These are phyloP conservation scores for Ceratocystis albifundus DNA, from an alignment of 2,329 filamentous ascomycete species.

Conservation along the genomic window DNA sequence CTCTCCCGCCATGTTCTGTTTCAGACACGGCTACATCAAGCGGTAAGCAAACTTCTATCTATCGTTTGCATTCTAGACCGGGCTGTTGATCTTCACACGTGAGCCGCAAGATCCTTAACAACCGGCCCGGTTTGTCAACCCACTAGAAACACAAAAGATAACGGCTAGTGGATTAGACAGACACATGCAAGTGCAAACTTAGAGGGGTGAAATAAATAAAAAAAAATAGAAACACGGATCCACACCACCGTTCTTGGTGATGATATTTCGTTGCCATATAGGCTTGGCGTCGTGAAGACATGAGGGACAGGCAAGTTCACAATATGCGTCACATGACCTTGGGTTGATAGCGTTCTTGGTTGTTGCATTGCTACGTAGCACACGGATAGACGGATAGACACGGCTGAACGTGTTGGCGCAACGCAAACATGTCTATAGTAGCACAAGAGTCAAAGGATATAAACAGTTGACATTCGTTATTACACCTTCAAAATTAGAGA, in stretches of 20 bases:
- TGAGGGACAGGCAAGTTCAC: background rate
- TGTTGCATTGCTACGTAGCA: background rate
- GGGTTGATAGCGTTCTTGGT: background rate
- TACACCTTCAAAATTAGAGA: background rate
- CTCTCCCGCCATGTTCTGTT: background rate
- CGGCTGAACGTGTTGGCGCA: background rate
- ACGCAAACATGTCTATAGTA: background rate
- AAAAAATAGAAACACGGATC: background rate
- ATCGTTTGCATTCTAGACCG: background rate
- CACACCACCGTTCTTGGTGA: background rate
- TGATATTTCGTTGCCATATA: background rate
- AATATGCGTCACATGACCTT: background rate
- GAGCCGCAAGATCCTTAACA: conserved; percentile 1
- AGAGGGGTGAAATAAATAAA: background rate
- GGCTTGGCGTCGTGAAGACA: background rate
- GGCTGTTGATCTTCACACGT: background rate
- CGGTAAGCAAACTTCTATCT: background rate
- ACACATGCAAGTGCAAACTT: background rate
- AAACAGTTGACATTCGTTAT: background rate
- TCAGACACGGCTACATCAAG: background rate
- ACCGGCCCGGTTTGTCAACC: conserved; percentile 1
- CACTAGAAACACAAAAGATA: background rate
- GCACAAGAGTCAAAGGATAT: background rate
- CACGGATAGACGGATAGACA: background rate
- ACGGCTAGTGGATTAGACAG: background rate